Evolutionary conservation across 2,329 filamentous ascomycete species (phyloP), one percentile per base, ranked within the genome.

Genomic region (Immersiporthe knoxdaviesiana): DNA sequence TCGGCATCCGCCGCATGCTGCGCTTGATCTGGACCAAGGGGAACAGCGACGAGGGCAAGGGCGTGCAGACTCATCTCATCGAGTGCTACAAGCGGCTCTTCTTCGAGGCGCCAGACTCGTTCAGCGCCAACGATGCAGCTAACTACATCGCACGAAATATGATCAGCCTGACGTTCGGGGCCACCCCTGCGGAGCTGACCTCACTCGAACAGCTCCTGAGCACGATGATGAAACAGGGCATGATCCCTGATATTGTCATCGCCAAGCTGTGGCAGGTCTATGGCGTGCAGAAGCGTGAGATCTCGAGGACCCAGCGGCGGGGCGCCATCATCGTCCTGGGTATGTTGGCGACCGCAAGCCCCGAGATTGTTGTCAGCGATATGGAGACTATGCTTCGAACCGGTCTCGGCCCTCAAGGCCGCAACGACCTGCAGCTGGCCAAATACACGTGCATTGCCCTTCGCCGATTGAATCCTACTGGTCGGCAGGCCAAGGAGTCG

Each of bases 1-100:
- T 91, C 52, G 96, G 97, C 68, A 98, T 99, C 76, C 89, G 95
- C 70, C 91, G 94, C 68, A 99, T 99, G 96, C 85, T 99, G 72
- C 91, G 95, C 66, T 85, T 99, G 27, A 99, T 99, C 79, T 99
- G 96, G 96, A 99, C 96, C 72, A 99, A 99, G 81, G 95, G 96
- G 74, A 99, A 98, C 81, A 98, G 94, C 75, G 96, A 99, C 76
- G 97, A 99, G 84, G 96, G 97, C 75, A 99, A 98, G 81, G 96
- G 96, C 68, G 94, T 99, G 2, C 97, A 99, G 78, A 92, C 92
- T 2, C 96, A 99, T 79, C 85, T 99, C 39, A 97, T 99, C 73
- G 96, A 99, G 74, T 97, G 93, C 79, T 99, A 99, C 83, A 96
- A 92, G 77, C 90, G 93, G 27, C 87, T 99, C 0, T 99, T 98